A percentile compares a stretch with the other conserved stretches of the same genome.
phyloP scores from a whole-genome alignment of 495 filamentous ascomycete genomes.

The Penicillium ochrochloron region DNA sequence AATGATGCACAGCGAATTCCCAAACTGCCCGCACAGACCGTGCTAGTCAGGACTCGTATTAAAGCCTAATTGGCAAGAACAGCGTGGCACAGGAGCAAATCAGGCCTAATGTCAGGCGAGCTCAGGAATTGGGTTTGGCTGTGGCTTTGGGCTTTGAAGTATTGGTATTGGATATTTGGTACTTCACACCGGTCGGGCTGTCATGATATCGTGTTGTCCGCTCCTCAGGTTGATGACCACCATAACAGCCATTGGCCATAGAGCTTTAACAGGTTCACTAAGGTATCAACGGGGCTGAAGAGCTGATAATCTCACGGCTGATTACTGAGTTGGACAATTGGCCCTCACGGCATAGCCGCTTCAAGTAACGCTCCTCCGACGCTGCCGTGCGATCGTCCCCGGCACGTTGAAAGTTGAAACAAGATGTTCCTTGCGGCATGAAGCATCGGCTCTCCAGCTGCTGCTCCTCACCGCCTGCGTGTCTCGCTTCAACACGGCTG shows the following conservation, averaged over 20 bases:
- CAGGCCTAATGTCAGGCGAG: background rate
- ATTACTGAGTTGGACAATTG: background rate
- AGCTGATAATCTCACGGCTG: background rate
- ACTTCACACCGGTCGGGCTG: background rate
- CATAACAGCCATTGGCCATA: background rate
- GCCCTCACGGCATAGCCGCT: background rate
- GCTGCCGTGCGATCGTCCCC: constrained; percentile 8
- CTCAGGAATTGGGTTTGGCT: background rate
- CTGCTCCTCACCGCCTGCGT: constrained; percentile 16
- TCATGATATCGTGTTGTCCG: background rate
- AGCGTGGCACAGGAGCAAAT: background rate
- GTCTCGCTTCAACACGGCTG: constrained; percentile 18
- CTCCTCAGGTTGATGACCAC: background rate
- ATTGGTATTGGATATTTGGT: background rate
- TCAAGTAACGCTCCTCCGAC: background rate
- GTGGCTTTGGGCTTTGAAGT: background rate
- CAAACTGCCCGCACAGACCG: constrained; percentile 21
- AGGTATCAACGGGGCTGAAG: background rate
- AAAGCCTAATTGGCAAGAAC: background rate
- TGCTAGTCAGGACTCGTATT: background rate
- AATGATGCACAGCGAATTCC: constrained; percentile 12
- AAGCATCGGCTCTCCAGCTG: background rate
- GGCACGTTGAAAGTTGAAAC: constrained; percentile 26
- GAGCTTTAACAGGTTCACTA: background rate
- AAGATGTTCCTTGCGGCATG: background rate